These are phyloP conservation scores for Boletus semigastroideus DNA, from an alignment of 1,284 basidiomycete species.

Conservation along the genomic window DNA sequence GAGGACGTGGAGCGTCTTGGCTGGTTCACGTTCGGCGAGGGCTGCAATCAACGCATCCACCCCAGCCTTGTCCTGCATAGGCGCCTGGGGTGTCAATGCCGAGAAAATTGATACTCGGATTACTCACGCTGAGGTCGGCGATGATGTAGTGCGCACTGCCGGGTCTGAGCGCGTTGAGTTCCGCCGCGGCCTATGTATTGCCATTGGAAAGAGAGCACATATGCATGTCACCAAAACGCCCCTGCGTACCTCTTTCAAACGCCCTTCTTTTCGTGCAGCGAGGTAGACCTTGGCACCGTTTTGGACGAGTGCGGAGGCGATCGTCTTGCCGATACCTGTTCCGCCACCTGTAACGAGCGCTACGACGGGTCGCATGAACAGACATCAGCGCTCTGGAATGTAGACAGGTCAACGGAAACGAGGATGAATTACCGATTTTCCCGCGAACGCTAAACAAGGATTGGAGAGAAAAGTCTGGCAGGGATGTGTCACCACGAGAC, in stretches of 20 bases:
- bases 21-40: conserved; percentile 63
- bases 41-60: conserved; percentile 73
- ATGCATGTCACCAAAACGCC: not conserved
- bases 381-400: conserved; percentile 2
- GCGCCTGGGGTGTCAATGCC: too few relatives aligned
- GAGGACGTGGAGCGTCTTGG: conserved; percentile 67
- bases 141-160: conserved; percentile 70
- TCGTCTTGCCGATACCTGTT: conserved; percentile 79
- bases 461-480: conserved; percentile 53
- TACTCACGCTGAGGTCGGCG: conserved; percentile 63
- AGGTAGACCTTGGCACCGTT: conserved; percentile 87
- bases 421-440: conserved; percentile 56
- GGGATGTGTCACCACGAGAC: not conserved
- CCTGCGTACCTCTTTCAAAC: conserved; percentile 71
- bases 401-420: not conserved
- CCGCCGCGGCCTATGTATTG: conserved; percentile 60
- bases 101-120: too few relatives aligned
- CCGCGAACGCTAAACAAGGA: conserved; percentile 74
- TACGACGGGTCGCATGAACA: conserved; percentile 26
- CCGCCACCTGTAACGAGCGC: conserved; percentile 81
- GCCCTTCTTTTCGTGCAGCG: conserved; percentile 77
- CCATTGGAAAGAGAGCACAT: not conserved
- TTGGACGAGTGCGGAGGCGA: conserved; percentile 75
- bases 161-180: conserved; percentile 57
- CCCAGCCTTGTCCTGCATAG: conserved; percentile 67